Evolutionary conservation across 768 basidiomycete genomes (phyloP).

Genomic region (Stropharia rugosoannulata): DNA sequence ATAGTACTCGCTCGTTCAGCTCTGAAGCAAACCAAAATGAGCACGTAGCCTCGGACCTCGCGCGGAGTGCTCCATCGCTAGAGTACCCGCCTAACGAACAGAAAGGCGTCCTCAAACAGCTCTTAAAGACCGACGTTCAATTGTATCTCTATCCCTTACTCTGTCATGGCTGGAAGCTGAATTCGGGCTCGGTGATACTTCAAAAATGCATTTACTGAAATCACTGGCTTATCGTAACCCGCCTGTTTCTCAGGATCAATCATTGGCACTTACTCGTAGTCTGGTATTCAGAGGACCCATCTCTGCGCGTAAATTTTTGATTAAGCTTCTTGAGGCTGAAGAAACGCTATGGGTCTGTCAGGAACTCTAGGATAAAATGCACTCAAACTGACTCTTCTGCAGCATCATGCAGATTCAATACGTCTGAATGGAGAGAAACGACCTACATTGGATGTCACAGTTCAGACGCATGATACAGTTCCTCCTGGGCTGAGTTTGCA

Average conservation of each 20-base stretch:
- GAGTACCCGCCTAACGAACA: neutral
- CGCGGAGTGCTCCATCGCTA: neutral
- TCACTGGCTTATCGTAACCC: neutral
- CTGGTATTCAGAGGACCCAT: slow-evolving; percentile 19
- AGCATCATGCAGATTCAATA: slow-evolving; percentile 25
- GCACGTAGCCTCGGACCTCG: too few species aligned
- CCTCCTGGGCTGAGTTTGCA: slow-evolving; percentile 46
- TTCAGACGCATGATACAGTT: slow-evolving; percentile 21
- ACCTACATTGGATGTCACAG: slow-evolving; percentile 14
- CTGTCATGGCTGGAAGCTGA: slow-evolving; percentile 23
- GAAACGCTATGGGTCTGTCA: slow-evolving; percentile 18
- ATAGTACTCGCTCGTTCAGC: too few species aligned
- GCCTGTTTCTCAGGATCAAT: slow-evolving; percentile 5
- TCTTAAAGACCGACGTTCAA: slow-evolving; percentile 23
- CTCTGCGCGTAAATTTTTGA: slow-evolving; percentile 18
- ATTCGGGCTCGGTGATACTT: slow-evolving; percentile 1
- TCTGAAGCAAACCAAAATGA: too few species aligned
- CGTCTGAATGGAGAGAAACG: slow-evolving; percentile 12
- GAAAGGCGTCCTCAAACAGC: neutral
- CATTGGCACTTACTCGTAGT: slow-evolving; percentile 14
- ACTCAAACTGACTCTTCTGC: neutral
- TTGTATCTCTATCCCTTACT: slow-evolving; percentile 35
- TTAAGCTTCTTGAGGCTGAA: slow-evolving; percentile 14
- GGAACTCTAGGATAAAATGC: neutral
- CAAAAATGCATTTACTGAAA: neutral